Base-by-base conservation (phyloP, 2,329 filamentous ascomycete species). In the Exophiala alcalophila region DNA sequence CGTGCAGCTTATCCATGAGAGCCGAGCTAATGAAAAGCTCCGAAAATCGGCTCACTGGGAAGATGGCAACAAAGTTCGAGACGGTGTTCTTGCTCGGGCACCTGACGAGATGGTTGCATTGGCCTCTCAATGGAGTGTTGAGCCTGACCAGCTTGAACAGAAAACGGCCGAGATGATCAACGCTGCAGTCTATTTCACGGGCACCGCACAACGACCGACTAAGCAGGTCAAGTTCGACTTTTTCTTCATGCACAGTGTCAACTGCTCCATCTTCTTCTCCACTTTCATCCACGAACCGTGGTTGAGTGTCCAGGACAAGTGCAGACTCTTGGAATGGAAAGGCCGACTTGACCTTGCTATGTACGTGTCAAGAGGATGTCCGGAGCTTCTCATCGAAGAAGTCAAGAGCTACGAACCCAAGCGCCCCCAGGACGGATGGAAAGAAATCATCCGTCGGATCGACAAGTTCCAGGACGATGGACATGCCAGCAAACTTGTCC, bases 221-320 rank as follows among this genome's bases (percentile, higher is more conserved):
- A 84, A 89, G 60, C 63, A 72, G 15, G 70, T 83, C 35, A 89
- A 84, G 60, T 80, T 87, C 60, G 90, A 95, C 61, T 96, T 96
- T 62, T 92, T 83, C 69, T 72, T 70, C 59, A 89, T 90, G 57
- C 90, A 96, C 64, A 78, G 81, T 57, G 68, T 91, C 53, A 96
- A 84, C 59, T 70, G 72, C 8, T 82, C 83, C n/a, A 79, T 94
- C 53, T 92, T 91, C 68, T 73, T 86, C 52, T 70, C 72, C 4
- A 61, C 72, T 5, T 73, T 95, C 60, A 8, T 57, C 14, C 66
- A 67, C 8, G 73, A 73, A 52, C 52, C 70, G 25, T 92, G 77
- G 76, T 70, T 89, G 29, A 70, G 78, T 0, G 59, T 65, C 0
- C 68, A 71, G 5, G 69, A 70, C 33, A 91, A 90, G 59, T 69